Base-by-base conservation (phyloP, 2,329 filamentous ascomycete species). In the Pseudogymnoascus verrucosus region DNA sequence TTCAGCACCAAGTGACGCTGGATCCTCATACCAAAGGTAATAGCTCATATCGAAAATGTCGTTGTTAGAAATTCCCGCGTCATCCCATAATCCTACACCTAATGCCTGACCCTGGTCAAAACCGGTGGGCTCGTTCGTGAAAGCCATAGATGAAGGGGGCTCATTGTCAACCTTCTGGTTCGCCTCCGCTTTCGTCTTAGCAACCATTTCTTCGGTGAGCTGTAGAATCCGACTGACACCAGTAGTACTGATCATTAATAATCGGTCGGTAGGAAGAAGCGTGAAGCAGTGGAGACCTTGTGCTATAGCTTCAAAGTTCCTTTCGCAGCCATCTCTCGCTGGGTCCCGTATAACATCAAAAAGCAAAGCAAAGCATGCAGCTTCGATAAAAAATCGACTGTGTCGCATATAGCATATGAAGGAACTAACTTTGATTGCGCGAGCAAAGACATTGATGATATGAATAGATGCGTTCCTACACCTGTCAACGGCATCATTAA, bases 1-100 rank as follows among this genome's bases (percentile, higher is more conserved):
- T 28, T n/a, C 23, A 51, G n/a, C 14, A 51, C 23, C 19, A 26
- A 28, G 42, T 26, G 42, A 47, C 21, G 5, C 44, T 19, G n/a
- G 26, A 34, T 67, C 65, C 21, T 67, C 36, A 34, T 36, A 69
- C 64, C 62, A 62, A 19, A 62, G 31, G 40, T 62, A 62, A 47
- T 62, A 62, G 40, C 61, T 47, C 37, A 62, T 42, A 19, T 62
- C 61, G 14, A 62, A 62, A 23, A 62, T 44, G 8, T 62, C 28
- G 31, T 44, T 47, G 31, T 62, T 47, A 21, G 37, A 28, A 23
- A 36, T 57, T 34, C 26, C 44, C 61, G 61, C 37, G 1, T 62
- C 61, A 31, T 62, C 61, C 21, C 40, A 42, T 21, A 62, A 62
- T 62, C 37, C 61, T 16, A 12, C 14, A n/a, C 19, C 61, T 23